Conservation (phyloP, 176 grass and related monocot species). For the Bromus sterilis region DNA sequence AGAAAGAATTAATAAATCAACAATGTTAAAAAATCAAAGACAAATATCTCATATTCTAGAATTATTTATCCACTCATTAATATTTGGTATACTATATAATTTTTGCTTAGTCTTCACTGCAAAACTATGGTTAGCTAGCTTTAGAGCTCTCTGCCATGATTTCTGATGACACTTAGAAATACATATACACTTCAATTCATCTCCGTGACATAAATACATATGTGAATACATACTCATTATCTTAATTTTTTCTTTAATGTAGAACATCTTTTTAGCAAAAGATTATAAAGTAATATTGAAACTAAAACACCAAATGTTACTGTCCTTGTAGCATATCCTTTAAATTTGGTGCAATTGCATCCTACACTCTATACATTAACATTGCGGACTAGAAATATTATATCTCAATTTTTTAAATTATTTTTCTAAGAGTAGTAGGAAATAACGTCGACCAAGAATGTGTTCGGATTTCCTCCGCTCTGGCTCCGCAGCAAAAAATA, state of each 20-base stretch:
- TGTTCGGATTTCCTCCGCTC: too few relatives aligned
- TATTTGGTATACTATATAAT: background rate
- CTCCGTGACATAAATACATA: background rate
- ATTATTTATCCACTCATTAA: background rate
- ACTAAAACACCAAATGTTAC: background rate
- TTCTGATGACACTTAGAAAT: background rate
- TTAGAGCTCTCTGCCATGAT: background rate
- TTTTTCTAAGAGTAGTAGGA: background rate
- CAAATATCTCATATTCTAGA: background rate
- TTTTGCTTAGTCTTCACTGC: background rate
- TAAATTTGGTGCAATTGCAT: background rate
- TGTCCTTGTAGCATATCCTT: background rate
- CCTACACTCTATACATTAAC: background rate
- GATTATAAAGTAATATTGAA: too few relatives aligned
- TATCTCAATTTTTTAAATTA: background rate
- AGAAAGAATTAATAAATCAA: background rate
- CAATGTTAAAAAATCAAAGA: background rate
- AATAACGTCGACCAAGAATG: too few relatives aligned
- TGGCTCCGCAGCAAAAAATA: too few relatives aligned
- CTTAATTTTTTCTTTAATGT: background rate
- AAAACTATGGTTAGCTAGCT: too few relatives aligned
- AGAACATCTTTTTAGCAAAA: background rate
- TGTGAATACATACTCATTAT: too few relatives aligned
- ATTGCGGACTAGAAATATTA: background rate
- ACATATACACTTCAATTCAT: too few relatives aligned